These are phyloP conservation scores for Striga hermonthica DNA, from an alignment of 305 asterid genomes.

Conservation along the genomic window DNA sequence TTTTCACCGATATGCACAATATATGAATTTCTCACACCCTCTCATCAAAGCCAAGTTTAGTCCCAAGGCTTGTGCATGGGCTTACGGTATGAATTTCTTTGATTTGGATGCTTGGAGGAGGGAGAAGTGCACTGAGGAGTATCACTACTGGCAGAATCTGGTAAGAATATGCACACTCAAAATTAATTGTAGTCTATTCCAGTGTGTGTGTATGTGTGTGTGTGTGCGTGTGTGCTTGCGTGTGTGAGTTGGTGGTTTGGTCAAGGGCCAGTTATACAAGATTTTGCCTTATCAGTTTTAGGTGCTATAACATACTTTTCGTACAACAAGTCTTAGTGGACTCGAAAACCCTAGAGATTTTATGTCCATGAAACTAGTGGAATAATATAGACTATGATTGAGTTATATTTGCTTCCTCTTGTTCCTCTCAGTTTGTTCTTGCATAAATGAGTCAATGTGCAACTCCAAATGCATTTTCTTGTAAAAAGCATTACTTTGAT, in stretches of 20 bases:
- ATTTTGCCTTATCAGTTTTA: constrained; percentile 7
- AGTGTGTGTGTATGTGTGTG: no score
- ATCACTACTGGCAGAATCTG: constrained; percentile 85
- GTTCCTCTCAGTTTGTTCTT: not conserved
- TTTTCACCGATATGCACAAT: constrained; percentile 73
- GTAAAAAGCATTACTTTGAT: not conserved
- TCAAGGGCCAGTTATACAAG: not conserved
- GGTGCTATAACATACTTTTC: constrained; percentile 1
- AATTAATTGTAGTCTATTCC: not conserved
- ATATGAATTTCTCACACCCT: constrained; percentile 80
- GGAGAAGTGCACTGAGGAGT: constrained; percentile 66
- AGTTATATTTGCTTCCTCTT: not conserved
- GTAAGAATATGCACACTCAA: constrained; percentile 38
- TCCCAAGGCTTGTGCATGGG: constrained; percentile 88
- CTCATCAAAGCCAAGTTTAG: constrained; percentile 62
- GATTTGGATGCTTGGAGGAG: constrained; percentile 84
- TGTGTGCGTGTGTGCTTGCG: not conserved
- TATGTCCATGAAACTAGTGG: not conserved
- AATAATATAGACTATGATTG: constrained; percentile 7
- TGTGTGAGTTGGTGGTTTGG: not conserved
- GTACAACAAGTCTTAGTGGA: not conserved
- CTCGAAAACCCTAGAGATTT: constrained; percentile 9
- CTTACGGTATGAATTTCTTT: constrained; percentile 81
- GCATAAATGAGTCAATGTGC: not conserved
- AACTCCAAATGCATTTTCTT: not conserved